A percentile compares a stretch with the other conserved stretches of the same genome.
Conservation (phyloP, 768 basidiomycete species). For the Termitomyces sp. region DNA sequence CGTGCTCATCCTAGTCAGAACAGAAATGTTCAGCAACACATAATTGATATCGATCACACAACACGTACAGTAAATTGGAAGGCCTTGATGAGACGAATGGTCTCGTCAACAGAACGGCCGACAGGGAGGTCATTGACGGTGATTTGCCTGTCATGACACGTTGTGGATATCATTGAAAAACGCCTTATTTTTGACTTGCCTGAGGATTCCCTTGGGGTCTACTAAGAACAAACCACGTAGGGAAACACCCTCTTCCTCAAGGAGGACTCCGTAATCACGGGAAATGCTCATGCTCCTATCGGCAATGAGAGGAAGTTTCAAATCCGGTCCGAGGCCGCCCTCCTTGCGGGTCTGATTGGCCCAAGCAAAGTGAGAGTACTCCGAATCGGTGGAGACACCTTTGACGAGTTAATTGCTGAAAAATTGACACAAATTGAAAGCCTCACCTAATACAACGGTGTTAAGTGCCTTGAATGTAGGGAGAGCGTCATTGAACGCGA, state of each 20-base stretch:
- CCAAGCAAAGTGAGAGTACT: conserved; percentile 88
- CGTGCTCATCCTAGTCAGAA: conserved; percentile 64
- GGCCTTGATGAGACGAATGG: conserved; percentile 84
- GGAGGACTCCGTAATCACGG: conserved; percentile 81
- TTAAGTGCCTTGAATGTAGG: conserved; percentile 67
- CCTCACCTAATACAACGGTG: conserved; percentile 71
- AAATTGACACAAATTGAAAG: background rate
- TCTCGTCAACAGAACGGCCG: conserved; percentile 94
- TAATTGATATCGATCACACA: background rate
- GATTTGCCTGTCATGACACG: conserved; percentile 51
- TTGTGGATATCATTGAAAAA: background rate
- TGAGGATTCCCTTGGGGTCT: conserved; percentile 74
- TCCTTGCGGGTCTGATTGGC: conserved; percentile 74
- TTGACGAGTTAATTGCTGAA: background rate
- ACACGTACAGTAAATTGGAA: conserved; percentile 81
- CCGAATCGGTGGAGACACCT: conserved; percentile 80
- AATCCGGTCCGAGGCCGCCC: conserved; percentile 87
- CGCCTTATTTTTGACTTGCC: conserved; percentile 31
- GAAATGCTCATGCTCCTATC: conserved; percentile 77
- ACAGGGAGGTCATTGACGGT: conserved; percentile 92
- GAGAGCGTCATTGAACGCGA: conserved; percentile 90
- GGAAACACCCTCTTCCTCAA: conserved; percentile 85
- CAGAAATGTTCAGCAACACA: conserved; percentile 1
- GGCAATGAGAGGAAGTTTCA: conserved; percentile 79
- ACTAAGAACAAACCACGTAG: conserved; percentile 86